Base-by-base conservation (phyloP, 345 rosid genomes). In the Pseudoturritis turrita region DNA sequence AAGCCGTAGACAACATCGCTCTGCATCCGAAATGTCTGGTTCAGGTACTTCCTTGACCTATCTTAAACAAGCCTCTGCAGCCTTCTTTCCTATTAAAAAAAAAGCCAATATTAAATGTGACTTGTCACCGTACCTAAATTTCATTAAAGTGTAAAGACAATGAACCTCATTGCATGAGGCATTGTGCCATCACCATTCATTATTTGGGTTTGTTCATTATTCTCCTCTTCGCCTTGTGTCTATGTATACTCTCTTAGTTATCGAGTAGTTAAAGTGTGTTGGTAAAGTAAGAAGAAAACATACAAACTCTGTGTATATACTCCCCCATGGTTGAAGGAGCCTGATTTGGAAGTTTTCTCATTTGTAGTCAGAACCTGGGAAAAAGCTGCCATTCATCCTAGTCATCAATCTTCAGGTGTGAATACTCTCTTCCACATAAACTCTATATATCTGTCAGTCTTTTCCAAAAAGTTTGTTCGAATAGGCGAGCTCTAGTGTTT, bases 341-440 rank as follows among this genome's bases (percentile, higher is more conserved):
- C 73, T 68, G 43, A 75, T 59, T 68, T 54, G 10, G 53, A 55
- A 33, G 55, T 28, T 62, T 53, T 73, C 12, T 68, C 51, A 41
- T 74, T 74, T 88, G 75, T 89, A 95, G 99, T 86, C 91, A 12
- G 93, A 88, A 73, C 83, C 87, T 17, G 98, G 96, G 63, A 95
- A 95, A 74, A 88, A 79, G 84, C 92, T 95, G 66, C 98, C 99
- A 0, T 91, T 95, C 79, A 77, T 95, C 75, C 89, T 95, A 19
- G 77, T 89, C 66, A 55, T 91, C 76, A 91, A 91, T 78, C 97
- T 95, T 37, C 96, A 95, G 98, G 99, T 95, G 37, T 46, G 71
- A 55, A 55, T 46, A 45, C 55, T 28, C 53, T 63, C 39, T 68
- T 15, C 31, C 70, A 68, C 68, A 41, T 22, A 43, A 51, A 44